These are phyloP conservation scores for Castanea crenata DNA, from an alignment of 306 rosid genomes.

Conservation along the genomic window DNA sequence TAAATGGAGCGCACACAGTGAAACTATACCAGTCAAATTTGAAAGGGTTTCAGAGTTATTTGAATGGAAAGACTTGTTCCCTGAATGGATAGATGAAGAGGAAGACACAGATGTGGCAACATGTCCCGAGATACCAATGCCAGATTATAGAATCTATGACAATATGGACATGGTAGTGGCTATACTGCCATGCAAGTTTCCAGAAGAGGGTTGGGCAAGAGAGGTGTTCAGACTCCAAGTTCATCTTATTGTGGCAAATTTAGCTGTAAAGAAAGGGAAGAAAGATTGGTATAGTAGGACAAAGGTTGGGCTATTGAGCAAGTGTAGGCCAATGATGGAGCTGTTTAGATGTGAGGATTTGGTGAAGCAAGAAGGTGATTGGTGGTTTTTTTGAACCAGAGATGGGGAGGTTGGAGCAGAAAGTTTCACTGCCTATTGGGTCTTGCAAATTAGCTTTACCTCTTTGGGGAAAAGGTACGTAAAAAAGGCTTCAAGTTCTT, in stretches of 20 bases:
- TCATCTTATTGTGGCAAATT: conserved; percentile 64
- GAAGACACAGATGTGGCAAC: conserved; percentile 78
- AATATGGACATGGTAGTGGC: conserved; percentile 68
- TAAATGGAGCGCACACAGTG: conserved; percentile 50
- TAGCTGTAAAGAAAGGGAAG: conserved; percentile 62
- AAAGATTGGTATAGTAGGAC: conserved; percentile 46
- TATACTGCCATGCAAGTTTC: conserved; percentile 68
- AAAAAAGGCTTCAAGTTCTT: neutral
- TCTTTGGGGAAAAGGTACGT: conserved; percentile 92
- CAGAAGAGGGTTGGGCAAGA: conserved; percentile 68
- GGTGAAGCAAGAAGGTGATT: conserved; percentile 59
- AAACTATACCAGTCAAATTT: conserved; percentile 31
- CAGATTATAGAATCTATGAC: conserved; percentile 39
- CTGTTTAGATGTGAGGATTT: conserved; percentile 70
- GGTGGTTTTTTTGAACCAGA: conserved; percentile 79
- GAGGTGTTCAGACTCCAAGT: conserved; percentile 76
- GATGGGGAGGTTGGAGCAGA: conserved; percentile 53
- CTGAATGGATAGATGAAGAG: conserved; percentile 95
- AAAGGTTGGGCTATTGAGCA: conserved; percentile 68
- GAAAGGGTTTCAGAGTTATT: conserved; percentile 60
- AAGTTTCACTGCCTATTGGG: conserved; percentile 76
- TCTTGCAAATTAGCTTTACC: conserved; percentile 85
- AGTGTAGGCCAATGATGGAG: conserved; percentile 90
- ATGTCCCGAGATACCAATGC: conserved; percentile 89
- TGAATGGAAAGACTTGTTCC: conserved; percentile 88